Percentiles rank a stretch among this genome's conserved stretches.
phyloP scores from a whole-genome alignment of 768 basidiomycete genomes.

The Rhodotorula taiwanensis region DNA sequence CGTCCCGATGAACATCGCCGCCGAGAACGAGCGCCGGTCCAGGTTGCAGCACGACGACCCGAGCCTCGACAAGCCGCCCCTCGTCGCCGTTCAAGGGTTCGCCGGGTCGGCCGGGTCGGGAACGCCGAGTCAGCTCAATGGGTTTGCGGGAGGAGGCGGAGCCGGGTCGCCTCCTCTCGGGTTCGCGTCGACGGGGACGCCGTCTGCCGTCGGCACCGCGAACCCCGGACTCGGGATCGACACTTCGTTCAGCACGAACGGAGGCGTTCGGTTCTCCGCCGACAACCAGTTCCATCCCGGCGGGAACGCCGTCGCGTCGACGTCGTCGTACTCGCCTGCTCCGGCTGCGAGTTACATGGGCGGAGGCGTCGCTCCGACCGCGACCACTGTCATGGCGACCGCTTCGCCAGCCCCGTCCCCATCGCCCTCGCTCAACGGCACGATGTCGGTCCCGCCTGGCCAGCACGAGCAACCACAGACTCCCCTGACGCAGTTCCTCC shows the following conservation, averaged over 20 bases:
- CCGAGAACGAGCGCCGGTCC: constrained; percentile 11
- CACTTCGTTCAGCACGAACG: no score
- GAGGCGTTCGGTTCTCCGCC: no score
- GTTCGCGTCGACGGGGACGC: neutral
- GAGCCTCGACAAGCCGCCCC: constrained; percentile 14
- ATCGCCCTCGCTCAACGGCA: no score
- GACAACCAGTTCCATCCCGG: no score
- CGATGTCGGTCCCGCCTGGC: no score
- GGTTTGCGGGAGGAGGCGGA: neutral
- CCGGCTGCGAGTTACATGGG: no score
- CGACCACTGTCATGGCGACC: neutral
- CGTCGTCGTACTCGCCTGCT: no score
- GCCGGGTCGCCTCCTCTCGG: neutral
- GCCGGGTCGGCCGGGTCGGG: neutral
- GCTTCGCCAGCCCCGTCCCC: neutral
- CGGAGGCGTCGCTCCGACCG: neutral
- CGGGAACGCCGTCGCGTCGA: neutral
- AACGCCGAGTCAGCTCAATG: no score
- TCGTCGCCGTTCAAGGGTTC: neutral
- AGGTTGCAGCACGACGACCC: neutral
- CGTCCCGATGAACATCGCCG: constrained; percentile 13
- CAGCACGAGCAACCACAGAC: no score
- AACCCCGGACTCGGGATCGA: no score
- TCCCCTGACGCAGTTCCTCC: constrained; percentile 15
- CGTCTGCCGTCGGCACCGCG: no score